Percentiles rank a stretch among this genome's conserved stretches.
These are phyloP conservation scores for Cercophora samala DNA, from an alignment of 495 filamentous ascomycete species.

Conservation along the genomic window DNA sequence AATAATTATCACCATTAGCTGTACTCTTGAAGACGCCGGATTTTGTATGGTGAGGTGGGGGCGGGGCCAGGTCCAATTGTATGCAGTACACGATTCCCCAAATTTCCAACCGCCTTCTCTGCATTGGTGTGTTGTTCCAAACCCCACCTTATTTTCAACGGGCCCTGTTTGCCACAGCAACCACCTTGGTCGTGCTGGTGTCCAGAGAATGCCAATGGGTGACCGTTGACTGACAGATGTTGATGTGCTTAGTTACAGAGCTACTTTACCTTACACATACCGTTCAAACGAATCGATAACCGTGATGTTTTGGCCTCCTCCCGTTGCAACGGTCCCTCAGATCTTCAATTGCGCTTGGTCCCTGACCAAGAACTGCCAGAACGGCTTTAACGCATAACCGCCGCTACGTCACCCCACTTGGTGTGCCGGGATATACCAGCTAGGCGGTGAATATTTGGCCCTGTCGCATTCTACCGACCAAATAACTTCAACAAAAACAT, in stretches of 20 bases:
- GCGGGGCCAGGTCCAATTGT: not conserved
- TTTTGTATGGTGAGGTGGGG: not conserved
- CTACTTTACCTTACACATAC: too few species aligned
- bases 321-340: not conserved
- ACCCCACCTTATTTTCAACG: not conserved
- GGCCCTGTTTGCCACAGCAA: conserved; percentile 9
- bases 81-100: not conserved
- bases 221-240: too few species aligned
- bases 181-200: not conserved
- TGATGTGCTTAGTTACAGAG: too few species aligned
- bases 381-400: not conserved
- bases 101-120: not conserved
- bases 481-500: not conserved
- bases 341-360: not conserved
- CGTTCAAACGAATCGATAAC: too few species aligned
- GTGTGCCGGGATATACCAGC: not conserved
- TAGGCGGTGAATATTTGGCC: not conserved
- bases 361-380: not conserved
- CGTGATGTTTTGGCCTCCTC: not conserved
- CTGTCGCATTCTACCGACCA: not conserved
- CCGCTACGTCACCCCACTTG: conserved; percentile 1
- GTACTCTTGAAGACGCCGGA: not conserved
- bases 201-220: too few species aligned
- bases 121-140: conserved; percentile 1
- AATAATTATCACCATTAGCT: not conserved